These are phyloP conservation scores for Neopestalotiopsis rosae DNA, from an alignment of 2,329 filamentous ascomycete species.

Conservation along the genomic window DNA sequence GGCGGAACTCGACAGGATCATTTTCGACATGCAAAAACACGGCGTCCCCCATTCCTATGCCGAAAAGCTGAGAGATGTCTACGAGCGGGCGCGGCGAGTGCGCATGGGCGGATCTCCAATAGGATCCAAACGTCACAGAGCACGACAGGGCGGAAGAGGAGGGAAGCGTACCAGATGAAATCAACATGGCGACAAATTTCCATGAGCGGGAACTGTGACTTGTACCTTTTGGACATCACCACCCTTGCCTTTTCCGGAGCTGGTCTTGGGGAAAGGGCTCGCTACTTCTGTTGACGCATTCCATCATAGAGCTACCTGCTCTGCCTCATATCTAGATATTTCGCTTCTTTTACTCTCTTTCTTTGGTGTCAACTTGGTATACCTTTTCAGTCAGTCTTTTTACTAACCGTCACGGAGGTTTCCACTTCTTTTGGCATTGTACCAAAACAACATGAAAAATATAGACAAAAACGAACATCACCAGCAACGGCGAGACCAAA, in stretches of 20 bases:
- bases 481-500: background rate
- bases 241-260: background rate
- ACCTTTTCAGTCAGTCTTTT: background rate
- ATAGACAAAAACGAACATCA: too few relatives aligned
- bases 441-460: too few relatives aligned
- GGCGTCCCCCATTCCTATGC: slow-evolving; percentile 35
- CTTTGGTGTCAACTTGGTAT: too few relatives aligned
- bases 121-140: slow-evolving; percentile 30
- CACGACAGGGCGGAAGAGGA: slow-evolving; percentile 26
- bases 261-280: slow-evolving; percentile 17
- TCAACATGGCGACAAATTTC: background rate
- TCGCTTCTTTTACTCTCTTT: background rate
- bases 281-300: slow-evolving; percentile 15
- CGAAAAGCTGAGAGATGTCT: slow-evolving; percentile 35
- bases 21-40: slow-evolving; percentile 30
- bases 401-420: too few relatives aligned
- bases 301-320: too few relatives aligned
- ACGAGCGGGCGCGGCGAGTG: slow-evolving; percentile 32
- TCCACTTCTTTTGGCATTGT: too few relatives aligned
- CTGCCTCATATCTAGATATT: background rate
- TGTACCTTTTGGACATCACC: background rate
- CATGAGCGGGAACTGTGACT: background rate
- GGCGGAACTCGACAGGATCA: slow-evolving; percentile 39
- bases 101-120: slow-evolving; percentile 19
- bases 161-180: slow-evolving; percentile 32